These are phyloP conservation scores for Podaxis sp. DNA, from an alignment of 768 basidiomycete species.

Conservation along the genomic window DNA sequence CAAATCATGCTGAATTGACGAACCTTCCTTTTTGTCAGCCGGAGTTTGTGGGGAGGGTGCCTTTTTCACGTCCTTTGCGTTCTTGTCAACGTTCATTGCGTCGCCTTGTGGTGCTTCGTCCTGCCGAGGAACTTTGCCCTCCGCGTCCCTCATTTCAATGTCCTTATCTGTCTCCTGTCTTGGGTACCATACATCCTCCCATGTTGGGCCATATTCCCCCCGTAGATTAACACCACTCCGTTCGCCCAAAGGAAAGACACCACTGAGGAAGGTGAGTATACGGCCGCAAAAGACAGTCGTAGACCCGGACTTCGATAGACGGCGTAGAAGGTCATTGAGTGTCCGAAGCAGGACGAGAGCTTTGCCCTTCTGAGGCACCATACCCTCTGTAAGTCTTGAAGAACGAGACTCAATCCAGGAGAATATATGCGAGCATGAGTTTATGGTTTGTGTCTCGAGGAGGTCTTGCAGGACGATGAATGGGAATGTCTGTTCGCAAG, in stretches of 20 bases:
- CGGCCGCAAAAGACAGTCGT: slow-evolving; percentile 88
- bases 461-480: slow-evolving; percentile 77
- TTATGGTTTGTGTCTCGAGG: slow-evolving; percentile 81
- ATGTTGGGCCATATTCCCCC: slow-evolving; percentile 79
- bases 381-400: slow-evolving; percentile 65
- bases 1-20: neutral
- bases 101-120: slow-evolving; percentile 28
- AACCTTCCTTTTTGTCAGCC: slow-evolving; percentile 63
- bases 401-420: slow-evolving; percentile 82
- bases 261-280: slow-evolving; percentile 83
- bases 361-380: slow-evolving; percentile 87
- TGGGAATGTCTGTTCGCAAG: slow-evolving; percentile 74
- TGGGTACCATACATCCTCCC: slow-evolving; percentile 61
- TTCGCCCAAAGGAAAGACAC: slow-evolving; percentile 85
- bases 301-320: slow-evolving; percentile 82
- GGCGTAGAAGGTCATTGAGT: slow-evolving; percentile 82
- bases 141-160: slow-evolving; percentile 22
- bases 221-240: slow-evolving; percentile 89
- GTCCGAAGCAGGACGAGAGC: slow-evolving; percentile 82
- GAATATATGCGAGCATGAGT: slow-evolving; percentile 84
- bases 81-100: slow-evolving; percentile 62
- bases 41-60: slow-evolving; percentile 19
- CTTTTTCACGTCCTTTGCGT: slow-evolving; percentile 33
- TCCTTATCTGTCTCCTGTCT: slow-evolving; percentile 24
- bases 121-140: slow-evolving; percentile 24